phyloP scores from a whole-genome alignment of 2,329 filamentous ascomycete genomes.

The Calonectria pauciramosa region DNA sequence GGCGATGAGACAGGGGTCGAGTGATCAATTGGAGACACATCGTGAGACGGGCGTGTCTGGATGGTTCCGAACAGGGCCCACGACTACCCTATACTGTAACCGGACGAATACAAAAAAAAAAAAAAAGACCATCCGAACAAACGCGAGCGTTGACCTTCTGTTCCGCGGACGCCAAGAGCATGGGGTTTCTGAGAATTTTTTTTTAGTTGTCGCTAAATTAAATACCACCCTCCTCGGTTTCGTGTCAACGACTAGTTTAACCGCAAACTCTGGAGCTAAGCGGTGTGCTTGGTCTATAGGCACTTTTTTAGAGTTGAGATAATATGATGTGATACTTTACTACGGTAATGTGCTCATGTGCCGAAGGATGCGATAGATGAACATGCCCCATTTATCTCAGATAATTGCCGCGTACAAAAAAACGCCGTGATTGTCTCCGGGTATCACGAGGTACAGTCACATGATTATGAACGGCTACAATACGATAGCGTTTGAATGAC shows the following conservation, averaged over 20 bases:
- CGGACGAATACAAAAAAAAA: not conserved
- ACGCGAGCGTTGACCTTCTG: not conserved
- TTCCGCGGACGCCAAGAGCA: not conserved
- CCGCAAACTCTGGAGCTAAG: not conserved
- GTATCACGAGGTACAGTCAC: not conserved
- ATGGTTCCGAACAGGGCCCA: not conserved
- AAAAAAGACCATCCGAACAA: not conserved
- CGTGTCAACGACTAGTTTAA: not conserved
- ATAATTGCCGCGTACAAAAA: not conserved
- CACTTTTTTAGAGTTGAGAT: not conserved
- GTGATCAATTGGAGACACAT: slow-evolving; percentile 1
- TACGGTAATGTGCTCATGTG: not conserved
- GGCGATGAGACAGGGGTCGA: not conserved
- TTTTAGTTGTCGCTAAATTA: not conserved
- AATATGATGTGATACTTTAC: not conserved
- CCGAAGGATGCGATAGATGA: not conserved
- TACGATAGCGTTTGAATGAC: not conserved
- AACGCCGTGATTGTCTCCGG: not conserved
- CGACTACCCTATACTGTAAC: not conserved
- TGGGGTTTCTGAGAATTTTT: not conserved
- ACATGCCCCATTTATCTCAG: not conserved
- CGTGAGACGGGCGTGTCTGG: not conserved
- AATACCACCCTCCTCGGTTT: not conserved
- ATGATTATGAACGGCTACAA: not conserved
- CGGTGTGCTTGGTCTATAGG: not conserved